Percentiles rank a stretch among this genome's conserved stretches.
Evolutionary conservation across 306 rosid genomes (phyloP).

Genomic region (Mimosa pudica): DNA sequence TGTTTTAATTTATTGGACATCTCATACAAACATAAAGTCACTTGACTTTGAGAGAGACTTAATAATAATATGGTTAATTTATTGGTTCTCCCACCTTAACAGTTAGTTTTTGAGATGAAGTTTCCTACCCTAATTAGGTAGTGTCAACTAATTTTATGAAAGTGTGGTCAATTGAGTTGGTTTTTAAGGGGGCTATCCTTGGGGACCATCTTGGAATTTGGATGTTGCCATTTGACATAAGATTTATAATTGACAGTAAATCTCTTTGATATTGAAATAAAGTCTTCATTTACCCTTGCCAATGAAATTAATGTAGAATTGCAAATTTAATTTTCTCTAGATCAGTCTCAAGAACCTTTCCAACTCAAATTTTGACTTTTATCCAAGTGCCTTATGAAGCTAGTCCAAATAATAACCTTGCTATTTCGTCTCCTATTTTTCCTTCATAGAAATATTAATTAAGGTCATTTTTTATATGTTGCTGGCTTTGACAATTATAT

Average conservation of each 20-base stretch:
- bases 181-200: no score
- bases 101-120: no score
- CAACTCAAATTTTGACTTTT: neutral
- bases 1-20: neutral
- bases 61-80: no score
- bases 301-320: neutral
- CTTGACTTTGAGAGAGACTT: neutral
- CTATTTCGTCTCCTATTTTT: neutral
- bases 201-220: neutral
- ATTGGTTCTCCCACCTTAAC: no score
- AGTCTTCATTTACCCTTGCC: neutral
- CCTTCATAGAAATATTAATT: neutral
- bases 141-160: no score
- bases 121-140: no score
- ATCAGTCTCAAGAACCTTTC: neutral
- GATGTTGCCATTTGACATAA: neutral
- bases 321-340: neutral
- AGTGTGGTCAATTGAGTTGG: no score
- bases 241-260: neutral
- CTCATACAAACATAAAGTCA: neutral
- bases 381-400: neutral
- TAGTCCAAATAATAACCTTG: neutral
- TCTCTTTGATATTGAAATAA: neutral
- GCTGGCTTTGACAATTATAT: neutral
- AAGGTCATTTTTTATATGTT: neutral